phyloP scores from a whole-genome alignment of 2,329 filamentous ascomycete species.

The Cladosporium phlei region DNA sequence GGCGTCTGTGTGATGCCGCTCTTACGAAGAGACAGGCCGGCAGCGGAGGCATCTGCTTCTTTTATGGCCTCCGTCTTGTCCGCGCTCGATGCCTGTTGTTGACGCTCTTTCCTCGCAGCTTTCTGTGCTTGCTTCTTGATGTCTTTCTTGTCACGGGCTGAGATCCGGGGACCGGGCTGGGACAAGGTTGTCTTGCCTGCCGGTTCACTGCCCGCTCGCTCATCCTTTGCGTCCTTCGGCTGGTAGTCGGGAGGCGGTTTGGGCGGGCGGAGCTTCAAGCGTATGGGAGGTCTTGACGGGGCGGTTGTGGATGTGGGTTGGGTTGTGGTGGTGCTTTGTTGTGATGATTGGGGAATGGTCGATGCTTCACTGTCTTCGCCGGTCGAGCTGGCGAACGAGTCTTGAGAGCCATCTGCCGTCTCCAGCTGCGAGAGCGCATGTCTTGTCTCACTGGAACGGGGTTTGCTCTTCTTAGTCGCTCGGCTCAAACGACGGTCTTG shows the following conservation, averaged over 20 bases:
- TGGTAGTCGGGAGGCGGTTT: conserved; percentile 23
- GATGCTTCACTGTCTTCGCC: conserved; percentile 29
- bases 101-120: conserved; percentile 37
- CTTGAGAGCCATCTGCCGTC: conserved; percentile 29
- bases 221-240: too few species aligned
- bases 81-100: conserved; percentile 23
- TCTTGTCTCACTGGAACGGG: conserved; percentile 23
- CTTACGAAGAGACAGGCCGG: conserved; percentile 28
- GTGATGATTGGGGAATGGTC: conserved; percentile 26
- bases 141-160: conserved; percentile 35
- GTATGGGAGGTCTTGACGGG: conserved; percentile 15
- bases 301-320: conserved; percentile 9
- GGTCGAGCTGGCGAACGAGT: conserved; percentile 29
- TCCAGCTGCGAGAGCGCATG: conserved; percentile 30
- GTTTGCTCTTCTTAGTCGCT: conserved; percentile 35
- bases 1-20: conserved; percentile 32
- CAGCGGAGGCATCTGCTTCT: conserved; percentile 12
- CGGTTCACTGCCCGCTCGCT: too few species aligned
- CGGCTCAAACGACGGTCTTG: conserved; percentile 43
- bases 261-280: conserved; percentile 33
- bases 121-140: conserved; percentile 41
- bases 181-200: conserved; percentile 26
- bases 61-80: neutral
- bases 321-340: conserved; percentile 12
- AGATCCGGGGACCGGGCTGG: conserved; percentile 33